Evolutionary conservation across 768 basidiomycete genomes (phyloP).

Genomic region (Lepiota venenata): DNA sequence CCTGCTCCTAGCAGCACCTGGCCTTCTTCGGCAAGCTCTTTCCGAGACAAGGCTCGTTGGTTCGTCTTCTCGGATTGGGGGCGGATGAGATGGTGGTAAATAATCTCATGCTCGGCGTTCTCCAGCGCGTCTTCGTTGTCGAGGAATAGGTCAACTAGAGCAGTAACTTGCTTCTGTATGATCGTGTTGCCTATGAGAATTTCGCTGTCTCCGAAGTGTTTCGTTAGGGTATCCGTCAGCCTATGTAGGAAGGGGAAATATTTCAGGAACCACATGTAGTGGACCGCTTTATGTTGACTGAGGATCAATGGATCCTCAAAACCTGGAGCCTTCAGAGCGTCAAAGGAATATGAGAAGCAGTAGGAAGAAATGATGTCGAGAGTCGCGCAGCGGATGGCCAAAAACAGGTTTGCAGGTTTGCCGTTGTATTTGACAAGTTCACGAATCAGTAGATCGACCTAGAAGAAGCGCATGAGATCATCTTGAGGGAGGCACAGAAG

Average conservation of each 20-base stretch:
- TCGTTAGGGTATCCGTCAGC: constrained; percentile 13
- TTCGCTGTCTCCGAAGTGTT: constrained; percentile 22
- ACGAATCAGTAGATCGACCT: constrained; percentile 22
- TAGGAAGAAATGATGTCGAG: constrained; percentile 30
- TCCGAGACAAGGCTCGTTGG: not conserved
- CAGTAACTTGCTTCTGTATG: constrained; percentile 9
- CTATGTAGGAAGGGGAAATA: constrained; percentile 20
- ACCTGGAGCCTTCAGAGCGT: constrained; percentile 19
- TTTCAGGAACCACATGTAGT: constrained; percentile 19
- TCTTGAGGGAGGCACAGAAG: not conserved
- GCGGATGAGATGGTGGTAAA: constrained; percentile 27
- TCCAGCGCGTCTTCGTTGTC: constrained; percentile 22
- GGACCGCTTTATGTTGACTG: constrained; percentile 22
- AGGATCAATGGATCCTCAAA: constrained; percentile 22
- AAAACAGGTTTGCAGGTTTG: constrained; percentile 19
- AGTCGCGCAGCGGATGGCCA: constrained; percentile 23
- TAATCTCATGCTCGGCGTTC: constrained; percentile 27
- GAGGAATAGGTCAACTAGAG: constrained; percentile 22
- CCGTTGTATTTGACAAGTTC: constrained; percentile 7
- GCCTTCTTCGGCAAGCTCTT: not conserved
- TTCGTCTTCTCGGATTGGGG: not conserved
- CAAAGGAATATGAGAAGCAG: constrained; percentile 26
- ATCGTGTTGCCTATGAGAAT: constrained; percentile 19
- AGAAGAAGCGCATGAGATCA: not conserved
- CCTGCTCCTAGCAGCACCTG: constrained; percentile 21